Evolutionary conservation across 2,329 filamentous ascomycete genomes (phyloP).

Genomic region (Sporothrix phasma): DNA sequence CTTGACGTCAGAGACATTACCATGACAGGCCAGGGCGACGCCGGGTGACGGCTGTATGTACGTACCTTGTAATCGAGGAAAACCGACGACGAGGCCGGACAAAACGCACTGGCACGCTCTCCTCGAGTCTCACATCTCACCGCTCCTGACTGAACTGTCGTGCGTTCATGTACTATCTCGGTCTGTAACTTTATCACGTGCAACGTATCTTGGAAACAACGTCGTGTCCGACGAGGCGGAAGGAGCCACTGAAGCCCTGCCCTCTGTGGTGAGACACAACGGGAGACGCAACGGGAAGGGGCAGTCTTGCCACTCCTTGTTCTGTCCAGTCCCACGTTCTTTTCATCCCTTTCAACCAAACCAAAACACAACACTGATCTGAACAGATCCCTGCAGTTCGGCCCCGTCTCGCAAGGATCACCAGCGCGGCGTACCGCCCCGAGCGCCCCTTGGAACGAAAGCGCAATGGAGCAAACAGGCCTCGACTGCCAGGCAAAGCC

Average conservation of each 20-base stretch:
- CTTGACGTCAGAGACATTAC: background rate
- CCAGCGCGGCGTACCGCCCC: background rate
- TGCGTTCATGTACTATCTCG: background rate
- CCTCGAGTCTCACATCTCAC: background rate
- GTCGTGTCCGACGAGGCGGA: background rate
- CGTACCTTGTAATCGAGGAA: background rate
- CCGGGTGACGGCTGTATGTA: too few relatives aligned
- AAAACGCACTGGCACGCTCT: background rate
- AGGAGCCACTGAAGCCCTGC: conserved; percentile 5
- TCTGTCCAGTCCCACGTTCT: background rate
- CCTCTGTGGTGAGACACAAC: background rate
- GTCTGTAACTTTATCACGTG: background rate
- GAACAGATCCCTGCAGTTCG: conserved; percentile 12
- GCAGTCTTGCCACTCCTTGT: background rate
- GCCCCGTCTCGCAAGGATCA: conserved; percentile 11
- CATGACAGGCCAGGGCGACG: background rate
- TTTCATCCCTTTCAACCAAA: background rate
- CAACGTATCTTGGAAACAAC: background rate
- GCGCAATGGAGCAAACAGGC: background rate
- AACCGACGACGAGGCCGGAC: background rate
- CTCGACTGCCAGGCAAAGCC: too few relatives aligned
- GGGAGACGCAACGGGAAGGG: conserved; percentile 2
- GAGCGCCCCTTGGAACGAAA: background rate
- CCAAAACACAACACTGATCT: conserved; percentile 10
- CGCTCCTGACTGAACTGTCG: background rate